Evolutionary conservation across 208 protist genomes (phyloP).

Genomic region (Wallacemonas sp.): DNA sequence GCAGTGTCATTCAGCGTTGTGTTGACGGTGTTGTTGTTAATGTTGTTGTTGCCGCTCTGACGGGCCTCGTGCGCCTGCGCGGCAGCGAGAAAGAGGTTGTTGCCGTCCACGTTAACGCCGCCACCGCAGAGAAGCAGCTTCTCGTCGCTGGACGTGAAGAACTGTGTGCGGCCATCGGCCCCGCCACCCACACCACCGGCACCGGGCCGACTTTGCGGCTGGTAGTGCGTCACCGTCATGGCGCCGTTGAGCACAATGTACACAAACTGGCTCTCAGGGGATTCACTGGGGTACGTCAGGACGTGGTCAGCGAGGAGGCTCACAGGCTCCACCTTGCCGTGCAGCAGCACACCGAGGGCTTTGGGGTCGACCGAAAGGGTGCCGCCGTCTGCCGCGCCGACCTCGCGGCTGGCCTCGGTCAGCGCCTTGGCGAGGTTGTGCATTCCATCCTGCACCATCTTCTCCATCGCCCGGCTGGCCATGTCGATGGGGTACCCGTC

Average conservation of each 20-base stretch:
- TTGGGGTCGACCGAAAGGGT: constrained; percentile 57
- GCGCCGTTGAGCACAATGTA: constrained; percentile 73
- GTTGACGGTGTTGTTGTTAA: constrained; percentile 8
- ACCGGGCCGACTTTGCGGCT: constrained; percentile 37
- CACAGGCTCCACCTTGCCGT: constrained; percentile 50
- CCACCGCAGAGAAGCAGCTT: constrained; percentile 60
- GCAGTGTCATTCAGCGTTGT: constrained; percentile 32
- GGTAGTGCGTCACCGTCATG: constrained; percentile 65
- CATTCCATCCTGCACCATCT: constrained; percentile 43
- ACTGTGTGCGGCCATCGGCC: constrained; percentile 50
- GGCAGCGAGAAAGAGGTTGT: constrained; percentile 15
- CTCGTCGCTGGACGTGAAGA: constrained; percentile 72
- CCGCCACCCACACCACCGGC: constrained; percentile 17
- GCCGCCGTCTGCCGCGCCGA: constrained; percentile 29
- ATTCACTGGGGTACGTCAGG: constrained; percentile 69
- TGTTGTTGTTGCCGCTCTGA: constrained; percentile 16
- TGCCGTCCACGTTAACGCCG: constrained; percentile 29
- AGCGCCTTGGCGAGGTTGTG: constrained; percentile 51
- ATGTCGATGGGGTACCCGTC: constrained; percentile 3
- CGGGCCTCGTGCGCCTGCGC: constrained; percentile 15
- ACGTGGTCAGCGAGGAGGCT: constrained; percentile 63
- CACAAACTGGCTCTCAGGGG: constrained; percentile 71
- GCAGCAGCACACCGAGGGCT: constrained; percentile 42
- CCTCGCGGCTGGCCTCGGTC: constrained; percentile 30
- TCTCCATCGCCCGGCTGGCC: constrained; percentile 19